These are phyloP conservation scores for Phlebiopsis flavidoalba DNA, from an alignment of 768 basidiomycete genomes.

Conservation along the genomic window DNA sequence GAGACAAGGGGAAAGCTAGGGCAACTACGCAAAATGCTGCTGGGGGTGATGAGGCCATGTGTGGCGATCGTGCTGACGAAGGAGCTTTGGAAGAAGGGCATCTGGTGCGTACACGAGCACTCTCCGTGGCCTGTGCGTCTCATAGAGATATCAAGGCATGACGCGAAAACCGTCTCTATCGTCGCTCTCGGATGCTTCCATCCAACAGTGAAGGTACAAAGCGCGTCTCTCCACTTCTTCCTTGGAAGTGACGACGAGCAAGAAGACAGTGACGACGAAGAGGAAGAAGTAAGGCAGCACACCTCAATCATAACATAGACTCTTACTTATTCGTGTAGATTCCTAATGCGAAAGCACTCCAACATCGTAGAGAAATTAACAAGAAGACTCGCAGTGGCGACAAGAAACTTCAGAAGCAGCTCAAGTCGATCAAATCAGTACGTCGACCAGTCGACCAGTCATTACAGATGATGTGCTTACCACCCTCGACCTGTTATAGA, in stretches of 20 bases:
- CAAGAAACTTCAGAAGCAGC: constrained; percentile 69
- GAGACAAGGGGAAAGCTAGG: constrained; percentile 78
- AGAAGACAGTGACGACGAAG: constrained; percentile 68
- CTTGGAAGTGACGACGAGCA: constrained; percentile 80
- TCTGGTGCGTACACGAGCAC: constrained; percentile 54
- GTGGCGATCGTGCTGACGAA: constrained; percentile 93
- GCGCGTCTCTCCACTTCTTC: constrained; percentile 93
- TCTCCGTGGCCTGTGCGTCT: neutral
- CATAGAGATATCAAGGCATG: constrained; percentile 49
- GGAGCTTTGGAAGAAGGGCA: constrained; percentile 89
- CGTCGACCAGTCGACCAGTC: neutral
- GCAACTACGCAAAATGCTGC: constrained; percentile 35
- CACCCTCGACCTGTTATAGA: constrained; percentile 21
- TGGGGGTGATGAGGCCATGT: constrained; percentile 86
- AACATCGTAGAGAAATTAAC: constrained; percentile 88
- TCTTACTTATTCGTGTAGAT: constrained; percentile 31
- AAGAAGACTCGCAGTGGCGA: constrained; percentile 86
- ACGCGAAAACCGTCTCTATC: constrained; percentile 90
- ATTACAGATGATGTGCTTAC: neutral
- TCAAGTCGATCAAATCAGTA: constrained; percentile 57
- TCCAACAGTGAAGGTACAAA: constrained; percentile 90
- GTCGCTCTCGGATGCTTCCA: constrained; percentile 90
- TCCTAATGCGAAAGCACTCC: constrained; percentile 65
- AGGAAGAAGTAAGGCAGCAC: constrained; percentile 30
- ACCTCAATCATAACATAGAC: neutral